Percentiles rank a stretch among this genome's conserved stretches.
phyloP scores from a whole-genome alignment of 2,329 filamentous ascomycete genomes.

The Colletotrichum sansevieriae region DNA sequence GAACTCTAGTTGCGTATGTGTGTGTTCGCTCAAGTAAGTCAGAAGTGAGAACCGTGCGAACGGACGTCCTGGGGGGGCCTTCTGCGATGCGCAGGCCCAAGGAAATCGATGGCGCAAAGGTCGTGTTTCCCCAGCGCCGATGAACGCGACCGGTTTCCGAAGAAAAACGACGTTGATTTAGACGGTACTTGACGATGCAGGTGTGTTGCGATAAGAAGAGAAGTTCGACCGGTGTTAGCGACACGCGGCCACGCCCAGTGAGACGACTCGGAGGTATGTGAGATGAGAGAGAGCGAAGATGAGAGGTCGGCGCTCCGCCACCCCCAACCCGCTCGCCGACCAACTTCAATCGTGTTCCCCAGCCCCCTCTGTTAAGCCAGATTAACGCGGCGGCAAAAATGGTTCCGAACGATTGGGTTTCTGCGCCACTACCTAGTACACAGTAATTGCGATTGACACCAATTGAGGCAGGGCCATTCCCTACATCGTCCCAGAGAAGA shows the following conservation, averaged over 20 bases:
- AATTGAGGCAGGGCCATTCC: slow-evolving; percentile 32
- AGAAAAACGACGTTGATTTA: neutral
- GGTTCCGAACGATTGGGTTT: neutral
- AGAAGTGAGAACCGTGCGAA: no score
- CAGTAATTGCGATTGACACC: slow-evolving; percentile 20
- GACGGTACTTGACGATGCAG: neutral
- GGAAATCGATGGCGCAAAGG: slow-evolving; percentile 9
- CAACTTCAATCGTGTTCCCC: slow-evolving; percentile 37
- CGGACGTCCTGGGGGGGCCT: neutral
- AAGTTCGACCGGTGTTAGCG: neutral
- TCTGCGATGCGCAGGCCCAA: neutral
- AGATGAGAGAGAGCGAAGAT: slow-evolving; percentile 17
- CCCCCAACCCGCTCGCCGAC: slow-evolving; percentile 25
- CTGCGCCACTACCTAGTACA: neutral
- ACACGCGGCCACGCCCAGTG: slow-evolving; percentile 4
- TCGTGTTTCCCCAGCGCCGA: neutral
- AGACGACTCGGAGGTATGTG: slow-evolving; percentile 17
- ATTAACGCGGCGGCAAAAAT: slow-evolving; percentile 11
- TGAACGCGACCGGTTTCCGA: slow-evolving; percentile 9
- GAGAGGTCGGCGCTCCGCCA: slow-evolving; percentile 36
- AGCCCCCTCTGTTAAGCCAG: slow-evolving; percentile 39
- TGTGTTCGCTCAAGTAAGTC: no score
- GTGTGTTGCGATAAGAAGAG: slow-evolving; percentile 19
- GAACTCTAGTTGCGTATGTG: no score
- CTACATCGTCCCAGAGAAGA: slow-evolving; percentile 23